Evolutionary conservation across 2,329 filamentous ascomycete genomes (phyloP), one percentile per base, ranked within the genome.

Genomic region (Colletotrichum karsti): DNA sequence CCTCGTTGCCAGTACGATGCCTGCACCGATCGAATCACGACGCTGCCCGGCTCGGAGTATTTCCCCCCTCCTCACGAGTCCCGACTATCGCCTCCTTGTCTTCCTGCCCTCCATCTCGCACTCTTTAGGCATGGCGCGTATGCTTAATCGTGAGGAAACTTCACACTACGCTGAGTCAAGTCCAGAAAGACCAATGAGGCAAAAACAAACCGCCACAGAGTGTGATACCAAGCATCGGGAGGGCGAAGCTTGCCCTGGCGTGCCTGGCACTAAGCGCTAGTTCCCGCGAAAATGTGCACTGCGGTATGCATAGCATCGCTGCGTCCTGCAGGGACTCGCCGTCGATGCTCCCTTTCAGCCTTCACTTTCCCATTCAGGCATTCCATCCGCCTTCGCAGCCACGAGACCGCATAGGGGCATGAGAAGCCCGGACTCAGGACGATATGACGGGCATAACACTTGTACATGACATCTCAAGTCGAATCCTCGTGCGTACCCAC

Each of bases 231-330:
- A 54, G 44, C 51, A 58, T n/a, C 24, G 60, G 42, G 15, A 42
- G 20, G 33, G n/a, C 30, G 51, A 68, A 65, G 65, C 54, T 59
- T 68, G 65, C 60, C 60, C 65, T 59, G 64, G 46, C 60, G 65
- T 59, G 22, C 60, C 60, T 65, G 65, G 46, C 53, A 68, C 60
- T 68, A 68, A 37, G 33, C 37, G 20, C 53, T 68, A 65, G 65
- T 41, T 68, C 60, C 65, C 65, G 65, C 15, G 20, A 30, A n/a
- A 24, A 9, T 46, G 42, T 60, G 4, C 12, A 24, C 5, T n/a
- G n/a, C n/a, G n/a, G 20, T 18, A 37, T 53, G 60, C 60, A 28
- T 58, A 53, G 42, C 59, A 64, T 67, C 7, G 37, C 53, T 39
- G 60, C 60, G n/a, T 58, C n/a, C 64, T 57, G 64, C 53, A 63